These are phyloP conservation scores for Mytilinidion resinicola DNA, from an alignment of 495 filamentous ascomycete species.

Conservation along the genomic window DNA sequence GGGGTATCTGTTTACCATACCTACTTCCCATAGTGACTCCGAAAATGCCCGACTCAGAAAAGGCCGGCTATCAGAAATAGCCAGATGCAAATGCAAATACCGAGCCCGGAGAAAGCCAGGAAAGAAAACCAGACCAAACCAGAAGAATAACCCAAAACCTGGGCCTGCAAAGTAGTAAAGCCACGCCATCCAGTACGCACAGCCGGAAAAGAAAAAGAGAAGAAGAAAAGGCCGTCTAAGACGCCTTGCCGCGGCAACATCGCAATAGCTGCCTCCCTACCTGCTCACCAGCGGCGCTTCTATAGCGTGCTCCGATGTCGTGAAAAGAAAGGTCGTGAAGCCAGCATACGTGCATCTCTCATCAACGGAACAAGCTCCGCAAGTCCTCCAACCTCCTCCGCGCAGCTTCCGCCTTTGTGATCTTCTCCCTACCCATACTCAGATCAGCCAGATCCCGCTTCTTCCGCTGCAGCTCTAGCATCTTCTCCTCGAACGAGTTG, in stretches of 20 bases:
- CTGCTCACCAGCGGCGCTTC: background rate
- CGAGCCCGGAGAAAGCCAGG: background rate
- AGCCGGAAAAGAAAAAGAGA: background rate
- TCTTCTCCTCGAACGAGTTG: constrained; percentile 88
- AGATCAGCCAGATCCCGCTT: constrained; percentile 84
- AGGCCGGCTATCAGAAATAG: too few relatives aligned
- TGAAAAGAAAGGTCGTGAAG: too few relatives aligned
- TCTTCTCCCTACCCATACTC: constrained; percentile 65
- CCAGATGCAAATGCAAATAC: background rate
- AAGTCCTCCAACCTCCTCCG: constrained; percentile 74
- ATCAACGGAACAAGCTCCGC: constrained; percentile 70
- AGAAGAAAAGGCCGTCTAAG: background rate
- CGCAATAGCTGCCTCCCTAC: background rate
- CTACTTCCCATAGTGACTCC: too few relatives aligned
- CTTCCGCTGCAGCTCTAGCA: constrained; percentile 79
- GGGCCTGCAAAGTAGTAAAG: background rate
- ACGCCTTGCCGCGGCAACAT: background rate
- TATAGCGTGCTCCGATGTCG: background rate
- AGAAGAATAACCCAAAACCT: background rate
- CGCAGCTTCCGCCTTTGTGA: constrained; percentile 67
- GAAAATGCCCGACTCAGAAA: too few relatives aligned
- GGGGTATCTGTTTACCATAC: too few relatives aligned
- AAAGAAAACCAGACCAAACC: background rate
- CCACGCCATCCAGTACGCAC: background rate
- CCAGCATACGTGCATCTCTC: background rate